These are phyloP conservation scores for Lenzites betulinus DNA, from an alignment of 768 basidiomycete species.

Conservation along the genomic window DNA sequence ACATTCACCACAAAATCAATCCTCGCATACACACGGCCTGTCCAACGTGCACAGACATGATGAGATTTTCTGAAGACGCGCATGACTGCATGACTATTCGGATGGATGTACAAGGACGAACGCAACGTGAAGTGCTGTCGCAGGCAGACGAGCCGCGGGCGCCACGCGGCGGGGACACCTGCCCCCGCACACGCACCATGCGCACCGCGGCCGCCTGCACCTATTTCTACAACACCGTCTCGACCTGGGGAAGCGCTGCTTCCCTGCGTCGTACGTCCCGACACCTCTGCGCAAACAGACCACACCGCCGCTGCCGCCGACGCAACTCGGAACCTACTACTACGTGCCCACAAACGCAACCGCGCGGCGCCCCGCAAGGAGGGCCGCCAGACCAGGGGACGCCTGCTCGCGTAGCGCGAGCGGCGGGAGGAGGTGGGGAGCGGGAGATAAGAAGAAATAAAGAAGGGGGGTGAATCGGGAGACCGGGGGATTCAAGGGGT, in stretches of 20 bases:
- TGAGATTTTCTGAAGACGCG: neutral
- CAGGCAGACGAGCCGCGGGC: slow-evolving; percentile 12
- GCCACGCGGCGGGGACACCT: too few relatives aligned
- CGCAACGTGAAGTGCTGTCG: slow-evolving; percentile 30
- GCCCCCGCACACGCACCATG: neutral
- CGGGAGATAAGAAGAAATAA: neutral
- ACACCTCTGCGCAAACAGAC: slow-evolving; percentile 30
- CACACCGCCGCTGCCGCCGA: slow-evolving; percentile 22
- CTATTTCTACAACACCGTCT: slow-evolving; percentile 19
- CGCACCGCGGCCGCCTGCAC: slow-evolving; percentile 8
- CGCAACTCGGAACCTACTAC: slow-evolving; percentile 9
- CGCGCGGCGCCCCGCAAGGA: slow-evolving; percentile 8
- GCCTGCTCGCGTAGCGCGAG: neutral
- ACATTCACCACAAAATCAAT: too few relatives aligned
- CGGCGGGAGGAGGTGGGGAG: neutral
- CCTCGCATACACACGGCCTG: too few relatives aligned
- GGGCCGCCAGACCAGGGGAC: slow-evolving; percentile 14
- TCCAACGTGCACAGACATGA: neutral
- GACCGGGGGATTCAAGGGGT: slow-evolving; percentile 18
- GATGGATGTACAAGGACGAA: slow-evolving; percentile 25
- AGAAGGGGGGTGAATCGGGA: slow-evolving; percentile 5
- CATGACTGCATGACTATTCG: slow-evolving; percentile 9
- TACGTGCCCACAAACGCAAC: slow-evolving; percentile 5
- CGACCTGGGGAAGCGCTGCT: slow-evolving; percentile 43
- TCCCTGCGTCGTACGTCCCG: slow-evolving; percentile 34